Evolutionary conservation across 1,139 yeast species (phyloP), one percentile per base, ranked within the genome.

Genomic region (Debaryomyces sp.): DNA sequence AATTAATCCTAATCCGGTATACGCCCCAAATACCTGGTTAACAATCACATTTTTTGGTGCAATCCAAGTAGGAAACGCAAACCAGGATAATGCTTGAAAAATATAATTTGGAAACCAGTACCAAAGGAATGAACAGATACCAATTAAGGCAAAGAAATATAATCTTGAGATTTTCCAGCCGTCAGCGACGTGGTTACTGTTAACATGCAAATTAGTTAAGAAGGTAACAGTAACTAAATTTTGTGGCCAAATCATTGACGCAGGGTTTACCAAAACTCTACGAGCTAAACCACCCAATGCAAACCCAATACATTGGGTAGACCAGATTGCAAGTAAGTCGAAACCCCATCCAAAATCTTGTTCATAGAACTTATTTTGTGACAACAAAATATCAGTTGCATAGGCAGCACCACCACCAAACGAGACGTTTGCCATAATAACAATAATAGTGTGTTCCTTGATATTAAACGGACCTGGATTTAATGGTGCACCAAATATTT

Each of bases 271-370:
- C 12, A 80, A 76, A 53, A 84, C 74, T 47, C 74, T 75, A 57
- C 88, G 74, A 64, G 82, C 64, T 21, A 85, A 58, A 49, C 89
- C 87, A 34, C 88, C 85, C 57, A 83, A 73, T 1, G 87, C 86
- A 55, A 82, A 78, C 22, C 90, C 89, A 58, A 85, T 61, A 53
- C 76, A 77, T 58, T 83, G 84, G 5, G 86, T 76, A 2, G 85
- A 71, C 35, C 82, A 57, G 5, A 78, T 71, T 41, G 84, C 63
- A 46, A 80, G 61, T 34, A 78, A 60, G 60, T 81, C 83, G 56
- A 79, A 81, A 23, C 85, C 84, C 53, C 71, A 70, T 22, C 68
- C 67, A 10, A 75, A 78, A 77, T 81, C 77, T 15, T 64, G 53
- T 41, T 64, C 61, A 35, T 70, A 66, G 53, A 78, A 78, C 55